Evolutionary conservation across 108 stramenopile species (phyloP), one percentile per base, ranked within the genome.

Genomic region (Mediolabrus comicus): DNA sequence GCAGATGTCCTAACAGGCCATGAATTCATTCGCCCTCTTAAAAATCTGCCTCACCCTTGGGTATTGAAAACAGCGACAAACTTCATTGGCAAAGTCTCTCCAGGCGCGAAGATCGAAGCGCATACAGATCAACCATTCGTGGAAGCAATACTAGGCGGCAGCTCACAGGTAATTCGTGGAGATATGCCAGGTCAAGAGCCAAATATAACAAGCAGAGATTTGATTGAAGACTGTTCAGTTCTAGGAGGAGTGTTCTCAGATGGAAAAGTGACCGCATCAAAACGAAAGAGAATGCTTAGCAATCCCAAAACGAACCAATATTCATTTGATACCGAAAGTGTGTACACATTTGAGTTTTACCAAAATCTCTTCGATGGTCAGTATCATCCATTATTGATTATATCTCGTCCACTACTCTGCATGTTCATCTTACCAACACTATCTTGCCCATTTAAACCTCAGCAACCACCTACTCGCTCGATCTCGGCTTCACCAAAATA

Each of bases 261-360:
- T 17, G 80, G 66, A 27, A 33, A 72, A 27, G 35, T 81, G 2
- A 30, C 83, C 0, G n/a, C 59, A 6, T 30, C 70, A 12, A 53
- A 56, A 49, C 62, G 83, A 35, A 84, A 84, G 65, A 36, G 67
- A 32, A 27, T 76, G 16, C 62, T 84, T 25, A 60, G 72, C 16
- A 72, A 59, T 58, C 72, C 83, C 27, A 67, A 58, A 4, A 54
- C 52, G 39, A 67, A 51, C 17, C 38, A 41, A 7, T 81, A 72
- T 28, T 72, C 32, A 8, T 84, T 72, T 52, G 83, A 84, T 67
- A 77, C 75, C 3, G 80, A 84, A 36, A 73, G 63, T 25, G 70
- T 78, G 2, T 84, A 84, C 58, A 84, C 83, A 13, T 84, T 84
- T 65, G 83, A 84, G 17, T 84, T 84, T 31, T 84, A 78, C 53